Evolutionary conservation across 805 yeast genomes (phyloP).

Genomic region (Nakazawaea sp.): DNA sequence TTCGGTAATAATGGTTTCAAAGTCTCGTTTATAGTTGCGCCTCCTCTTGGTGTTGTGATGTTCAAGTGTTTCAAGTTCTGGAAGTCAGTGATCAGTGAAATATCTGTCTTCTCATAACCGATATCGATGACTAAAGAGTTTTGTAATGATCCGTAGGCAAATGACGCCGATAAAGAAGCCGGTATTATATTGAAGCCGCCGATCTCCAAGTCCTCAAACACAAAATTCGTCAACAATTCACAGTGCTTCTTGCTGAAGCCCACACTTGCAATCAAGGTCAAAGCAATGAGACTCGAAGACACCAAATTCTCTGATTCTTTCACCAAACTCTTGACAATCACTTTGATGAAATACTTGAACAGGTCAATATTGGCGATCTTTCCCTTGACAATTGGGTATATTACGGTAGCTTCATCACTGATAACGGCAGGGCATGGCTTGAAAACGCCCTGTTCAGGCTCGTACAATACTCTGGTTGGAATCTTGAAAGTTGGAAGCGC

Average conservation of each 20-base stretch:
- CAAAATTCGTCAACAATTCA: conserved; percentile 68
- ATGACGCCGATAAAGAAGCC: conserved; percentile 59
- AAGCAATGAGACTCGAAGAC: conserved; percentile 47
- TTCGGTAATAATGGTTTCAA: conserved; percentile 52
- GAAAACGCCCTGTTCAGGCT: conserved; percentile 21
- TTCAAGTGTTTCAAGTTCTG: conserved; percentile 50
- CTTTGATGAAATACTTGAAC: conserved; percentile 52
- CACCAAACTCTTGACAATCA: conserved; percentile 42
- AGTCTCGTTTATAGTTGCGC: conserved; percentile 49
- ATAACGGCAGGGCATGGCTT: conserved; percentile 24
- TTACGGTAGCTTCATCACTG: conserved; percentile 28
- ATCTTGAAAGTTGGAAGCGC: conserved; percentile 69
- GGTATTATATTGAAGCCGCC: conserved; percentile 71
- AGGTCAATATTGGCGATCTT: conserved; percentile 63
- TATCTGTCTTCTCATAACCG: conserved; percentile 69
- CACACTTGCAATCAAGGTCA: conserved; percentile 58
- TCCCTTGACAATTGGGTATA: conserved; percentile 63
- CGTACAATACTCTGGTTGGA: conserved; percentile 60
- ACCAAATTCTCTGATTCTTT: conserved; percentile 22
- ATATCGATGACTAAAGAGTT: conserved; percentile 75
- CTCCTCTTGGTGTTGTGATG: conserved; percentile 41
- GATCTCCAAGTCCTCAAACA: conserved; percentile 65
- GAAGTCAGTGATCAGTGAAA: conserved; percentile 74
- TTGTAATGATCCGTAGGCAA: conserved; percentile 60
- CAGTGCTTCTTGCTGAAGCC: conserved; percentile 63